Conservation (phyloP, 108 stramenopile species). For the Stephanodiscus triporus region DNA sequence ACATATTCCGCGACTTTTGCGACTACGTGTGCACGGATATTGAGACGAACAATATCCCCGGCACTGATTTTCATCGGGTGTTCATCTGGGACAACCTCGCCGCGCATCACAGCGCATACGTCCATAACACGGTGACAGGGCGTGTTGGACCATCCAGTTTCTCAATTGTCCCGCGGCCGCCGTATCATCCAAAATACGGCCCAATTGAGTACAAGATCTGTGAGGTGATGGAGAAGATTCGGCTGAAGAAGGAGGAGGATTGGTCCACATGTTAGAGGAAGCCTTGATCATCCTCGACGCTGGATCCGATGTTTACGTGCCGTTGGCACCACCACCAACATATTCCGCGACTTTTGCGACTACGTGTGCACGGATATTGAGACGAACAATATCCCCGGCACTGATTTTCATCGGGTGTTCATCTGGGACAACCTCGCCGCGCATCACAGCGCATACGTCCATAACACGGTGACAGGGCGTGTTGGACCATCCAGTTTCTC, state of each 20-base stretch:
- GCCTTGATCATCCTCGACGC: conserved; percentile 11
- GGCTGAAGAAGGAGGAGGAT: background rate
- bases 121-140: conserved; percentile 20
- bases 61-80: conserved; percentile 14
- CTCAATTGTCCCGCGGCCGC: conserved; percentile 14
- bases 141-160: conserved; percentile 2
- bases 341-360: conserved; percentile 21
- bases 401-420: conserved; percentile 16
- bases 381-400: background rate
- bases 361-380: conserved; percentile 17
- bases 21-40: conserved; percentile 14
- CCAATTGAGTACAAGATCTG: conserved; percentile 20
- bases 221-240: background rate
- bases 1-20: conserved; percentile 18
- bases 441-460: conserved; percentile 17
- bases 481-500: conserved; percentile 1
- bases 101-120: conserved; percentile 16
- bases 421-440: conserved; percentile 24
- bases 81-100: conserved; percentile 26
- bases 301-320: conserved; percentile 10
- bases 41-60: conserved; percentile 6
- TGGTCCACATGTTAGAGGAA: background rate
- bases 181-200: conserved; percentile 15
- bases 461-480: conserved; percentile 19
- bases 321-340: conserved; percentile 11